These are phyloP conservation scores for Cicer judaicum DNA, from an alignment of 306 rosid genomes.

Conservation along the genomic window DNA sequence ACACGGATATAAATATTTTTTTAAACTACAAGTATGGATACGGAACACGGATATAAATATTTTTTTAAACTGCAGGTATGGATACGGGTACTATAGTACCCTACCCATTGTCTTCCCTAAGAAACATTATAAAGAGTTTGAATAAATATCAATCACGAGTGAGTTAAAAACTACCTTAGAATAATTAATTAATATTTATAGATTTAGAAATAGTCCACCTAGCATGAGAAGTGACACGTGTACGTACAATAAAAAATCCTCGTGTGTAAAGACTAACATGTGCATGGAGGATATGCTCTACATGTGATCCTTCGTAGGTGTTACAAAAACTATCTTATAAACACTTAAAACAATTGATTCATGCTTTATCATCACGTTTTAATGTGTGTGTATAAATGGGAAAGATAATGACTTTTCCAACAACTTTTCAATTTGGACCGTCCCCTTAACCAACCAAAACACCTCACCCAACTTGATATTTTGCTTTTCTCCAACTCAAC, in stretches of 20 bases:
- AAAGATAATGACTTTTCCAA: slow-evolving; percentile 35
- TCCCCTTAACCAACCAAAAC: neutral
- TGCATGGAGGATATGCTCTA: slow-evolving; percentile 32
- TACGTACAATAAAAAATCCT: neutral
- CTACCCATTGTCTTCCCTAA: no score
- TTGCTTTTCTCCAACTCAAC: slow-evolving; percentile 32
- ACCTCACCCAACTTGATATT: neutral
- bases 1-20: no score
- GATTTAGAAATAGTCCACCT: neutral
- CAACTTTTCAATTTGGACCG: slow-evolving; percentile 35
- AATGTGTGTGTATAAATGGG: neutral
- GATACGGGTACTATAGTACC: no score
- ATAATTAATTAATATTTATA: no score
- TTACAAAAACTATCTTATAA: neutral
- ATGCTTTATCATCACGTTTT: slow-evolving; percentile 12
- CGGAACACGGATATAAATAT: no score
- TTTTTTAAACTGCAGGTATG: no score
- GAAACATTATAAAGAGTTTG: no score
- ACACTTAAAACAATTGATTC: neutral
- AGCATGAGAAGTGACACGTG: neutral
- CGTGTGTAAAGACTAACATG: neutral
- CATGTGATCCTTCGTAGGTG: slow-evolving; percentile 28
- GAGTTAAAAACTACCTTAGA: no score
- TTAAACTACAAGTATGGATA: no score
- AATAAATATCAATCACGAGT: no score